Evolutionary conservation across 2,329 filamentous ascomycete species (phyloP).

Genomic region (Epichloe uncinata): DNA sequence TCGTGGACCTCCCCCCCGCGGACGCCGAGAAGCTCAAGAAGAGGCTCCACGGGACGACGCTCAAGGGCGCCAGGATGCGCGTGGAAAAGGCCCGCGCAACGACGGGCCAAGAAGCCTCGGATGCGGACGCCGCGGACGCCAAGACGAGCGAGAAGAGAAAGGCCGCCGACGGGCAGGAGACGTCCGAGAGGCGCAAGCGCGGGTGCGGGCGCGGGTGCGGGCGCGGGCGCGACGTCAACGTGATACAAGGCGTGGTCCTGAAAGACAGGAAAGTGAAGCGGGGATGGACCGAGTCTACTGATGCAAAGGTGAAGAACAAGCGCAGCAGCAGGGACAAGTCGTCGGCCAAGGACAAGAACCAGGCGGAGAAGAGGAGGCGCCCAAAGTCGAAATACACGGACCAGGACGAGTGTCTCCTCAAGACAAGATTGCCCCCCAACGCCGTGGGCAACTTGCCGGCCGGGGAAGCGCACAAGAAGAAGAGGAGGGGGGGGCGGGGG

Average conservation of each 20-base stretch:
- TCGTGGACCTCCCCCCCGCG: constrained; percentile 66
- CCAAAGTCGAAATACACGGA: constrained; percentile 70
- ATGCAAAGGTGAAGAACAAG: constrained; percentile 33
- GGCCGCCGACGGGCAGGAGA: constrained; percentile 20
- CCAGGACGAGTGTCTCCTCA: constrained; percentile 71
- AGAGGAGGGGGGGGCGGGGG: constrained; percentile 27
- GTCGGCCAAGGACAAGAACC: constrained; percentile 30
- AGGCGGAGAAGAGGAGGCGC: constrained; percentile 42
- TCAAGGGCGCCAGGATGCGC: constrained; percentile 75
- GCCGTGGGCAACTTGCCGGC: constrained; percentile 28
- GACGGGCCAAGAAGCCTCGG: constrained; percentile 17
- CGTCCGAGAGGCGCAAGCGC: constrained; percentile 36
- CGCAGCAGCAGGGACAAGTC: constrained; percentile 34
- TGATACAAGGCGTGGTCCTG: constrained; percentile 55
- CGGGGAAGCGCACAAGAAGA: constrained; percentile 37
- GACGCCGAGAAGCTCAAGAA: constrained; percentile 86
- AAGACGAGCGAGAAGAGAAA: constrained; percentile 20
- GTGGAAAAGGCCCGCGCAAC: constrained; percentile 65
- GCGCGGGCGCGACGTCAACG: constrained; percentile 36
- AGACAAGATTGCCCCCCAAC: constrained; percentile 55
- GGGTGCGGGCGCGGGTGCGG: constrained; percentile 22
- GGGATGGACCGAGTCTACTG: constrained; percentile 67
- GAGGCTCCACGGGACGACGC: constrained; percentile 74
- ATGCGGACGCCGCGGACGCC: constrained; percentile 14
- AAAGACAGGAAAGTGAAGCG: constrained; percentile 70